Conservation (phyloP, 169 alveolate genomes). For the Theileria orientalis region DNA sequence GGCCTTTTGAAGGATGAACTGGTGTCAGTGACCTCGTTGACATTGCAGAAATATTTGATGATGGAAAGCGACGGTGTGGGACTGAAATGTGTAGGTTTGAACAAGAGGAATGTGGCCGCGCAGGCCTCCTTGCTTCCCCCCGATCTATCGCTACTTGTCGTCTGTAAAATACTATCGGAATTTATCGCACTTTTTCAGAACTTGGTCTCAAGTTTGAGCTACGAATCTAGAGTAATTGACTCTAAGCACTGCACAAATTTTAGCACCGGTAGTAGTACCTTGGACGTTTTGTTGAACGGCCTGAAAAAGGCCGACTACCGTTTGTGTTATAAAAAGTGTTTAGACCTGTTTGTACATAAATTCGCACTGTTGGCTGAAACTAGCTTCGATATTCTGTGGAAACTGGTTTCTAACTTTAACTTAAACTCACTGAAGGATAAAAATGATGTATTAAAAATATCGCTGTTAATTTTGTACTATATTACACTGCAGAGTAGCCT, state of each 20-base stretch:
- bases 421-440: conserved; percentile 28
- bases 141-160: conserved; percentile 19
- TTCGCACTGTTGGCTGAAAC: conserved; percentile 11
- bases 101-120: conserved; percentile 2
- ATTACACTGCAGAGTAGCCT: conserved; percentile 9
- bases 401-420: conserved; percentile 11
- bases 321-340: neutral
- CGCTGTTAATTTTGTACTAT: conserved; percentile 30
- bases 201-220: neutral
- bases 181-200: conserved; percentile 14
- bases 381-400: conserved; percentile 20
- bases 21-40: conserved; percentile 14
- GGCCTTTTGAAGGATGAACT: conserved; percentile 3
- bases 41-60: conserved; percentile 11
- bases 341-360: conserved; percentile 2
- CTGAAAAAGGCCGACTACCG: conserved; percentile 4
- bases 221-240: neutral
- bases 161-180: conserved; percentile 45
- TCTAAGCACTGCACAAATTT: neutral
- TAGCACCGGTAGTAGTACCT: neutral
- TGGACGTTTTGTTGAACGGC: neutral
- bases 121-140: conserved; percentile 44
- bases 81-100: neutral
- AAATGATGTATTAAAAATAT: conserved; percentile 38
- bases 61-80: neutral